Conservation (phyloP, 306 rosid species). For the Fragaria iinumae region DNA sequence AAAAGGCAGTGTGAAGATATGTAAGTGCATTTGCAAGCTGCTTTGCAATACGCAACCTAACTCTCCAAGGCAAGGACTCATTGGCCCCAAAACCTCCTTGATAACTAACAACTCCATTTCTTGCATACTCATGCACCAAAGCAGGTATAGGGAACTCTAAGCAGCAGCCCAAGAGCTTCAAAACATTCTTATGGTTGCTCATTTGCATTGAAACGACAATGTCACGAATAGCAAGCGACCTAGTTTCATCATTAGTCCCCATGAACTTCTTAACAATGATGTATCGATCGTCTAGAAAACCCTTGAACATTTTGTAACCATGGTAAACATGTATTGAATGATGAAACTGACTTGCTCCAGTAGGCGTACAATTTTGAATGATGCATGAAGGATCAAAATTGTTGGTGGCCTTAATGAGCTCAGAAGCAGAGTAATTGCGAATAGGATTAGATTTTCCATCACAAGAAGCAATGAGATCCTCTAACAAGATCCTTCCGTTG, state of each 20-base stretch:
- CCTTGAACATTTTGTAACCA: background rate
- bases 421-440: background rate
- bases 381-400: background rate
- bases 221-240: background rate
- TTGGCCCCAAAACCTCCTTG: background rate
- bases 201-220: constrained; percentile 2
- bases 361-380: background rate
- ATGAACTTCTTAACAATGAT: constrained; percentile 3
- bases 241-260: background rate
- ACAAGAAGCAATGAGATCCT: background rate
- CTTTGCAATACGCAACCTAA: background rate
- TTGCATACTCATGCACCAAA: background rate
- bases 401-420: background rate
- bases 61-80: background rate
- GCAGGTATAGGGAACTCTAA: background rate
- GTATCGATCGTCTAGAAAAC: background rate
- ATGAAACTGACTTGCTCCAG: background rate
- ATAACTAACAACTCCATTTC: background rate
- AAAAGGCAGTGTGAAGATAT: constrained; percentile 3
- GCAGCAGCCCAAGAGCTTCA: background rate
- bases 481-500: background rate
- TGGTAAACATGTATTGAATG: background rate
- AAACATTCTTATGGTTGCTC: background rate
- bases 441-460: background rate
- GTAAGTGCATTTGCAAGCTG: background rate